A percentile compares a stretch with the other conserved stretches of the same genome.
Evolutionary conservation across 768 basidiomycete genomes (phyloP).

Genomic region (Chalciporus chontae): DNA sequence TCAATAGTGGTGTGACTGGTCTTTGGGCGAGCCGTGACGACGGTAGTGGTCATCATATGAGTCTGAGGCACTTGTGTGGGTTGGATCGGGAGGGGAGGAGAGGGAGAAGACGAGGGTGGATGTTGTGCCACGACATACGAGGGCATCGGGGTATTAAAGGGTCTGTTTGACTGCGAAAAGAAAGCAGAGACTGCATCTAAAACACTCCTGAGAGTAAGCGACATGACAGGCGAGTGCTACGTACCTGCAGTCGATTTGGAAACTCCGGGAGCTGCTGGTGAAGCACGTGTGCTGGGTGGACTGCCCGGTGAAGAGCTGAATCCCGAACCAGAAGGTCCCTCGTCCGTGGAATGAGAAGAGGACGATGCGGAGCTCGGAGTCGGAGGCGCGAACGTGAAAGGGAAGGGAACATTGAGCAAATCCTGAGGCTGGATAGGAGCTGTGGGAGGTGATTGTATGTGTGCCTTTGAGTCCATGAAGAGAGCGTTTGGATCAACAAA

Average conservation of each 20-base stretch:
- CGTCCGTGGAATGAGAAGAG: slow-evolving; percentile 22
- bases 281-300: slow-evolving; percentile 27
- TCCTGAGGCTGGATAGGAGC: slow-evolving; percentile 29
- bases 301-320: slow-evolving; percentile 24
- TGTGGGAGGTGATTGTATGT: slow-evolving; percentile 10
- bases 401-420: slow-evolving; percentile 29
- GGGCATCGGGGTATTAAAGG: slow-evolving; percentile 38
- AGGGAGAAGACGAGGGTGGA: slow-evolving; percentile 37
- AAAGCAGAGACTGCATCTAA: slow-evolving; percentile 21
- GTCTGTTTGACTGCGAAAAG: slow-evolving; percentile 12
- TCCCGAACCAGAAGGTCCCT: slow-evolving; percentile 20
- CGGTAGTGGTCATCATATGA: slow-evolving; percentile 15
- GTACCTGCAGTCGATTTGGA: slow-evolving; percentile 21
- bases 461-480: slow-evolving; percentile 33
- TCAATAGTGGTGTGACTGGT: slow-evolving; percentile 90
- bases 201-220: slow-evolving; percentile 14
- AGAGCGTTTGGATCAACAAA: slow-evolving; percentile 68
- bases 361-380: slow-evolving; percentile 33
- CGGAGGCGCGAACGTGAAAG: slow-evolving; percentile 41
- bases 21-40: slow-evolving; percentile 40
- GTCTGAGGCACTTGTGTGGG: slow-evolving; percentile 22
- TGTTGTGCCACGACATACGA: slow-evolving; percentile 35
- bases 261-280: slow-evolving; percentile 28
- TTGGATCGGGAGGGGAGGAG: slow-evolving; percentile 34
- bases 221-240: neutral